Base-by-base conservation (phyloP, 352 stramenopile genomes). In the Paralagenidium karlingii region DNA sequence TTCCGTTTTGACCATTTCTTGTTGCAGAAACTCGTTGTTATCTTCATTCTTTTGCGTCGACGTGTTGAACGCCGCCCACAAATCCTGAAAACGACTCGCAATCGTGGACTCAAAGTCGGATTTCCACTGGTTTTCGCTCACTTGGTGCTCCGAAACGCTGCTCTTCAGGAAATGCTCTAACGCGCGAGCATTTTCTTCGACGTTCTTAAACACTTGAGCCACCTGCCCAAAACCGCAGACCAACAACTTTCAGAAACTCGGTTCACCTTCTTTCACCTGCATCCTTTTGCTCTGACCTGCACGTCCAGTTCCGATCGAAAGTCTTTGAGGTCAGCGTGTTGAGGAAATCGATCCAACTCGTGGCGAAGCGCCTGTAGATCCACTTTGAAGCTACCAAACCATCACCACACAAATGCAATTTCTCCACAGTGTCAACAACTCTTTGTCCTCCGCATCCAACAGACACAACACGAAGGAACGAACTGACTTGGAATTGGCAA, bases 91-190 rank as follows among this genome's bases (percentile, higher is more conserved):
- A 0, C 66, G 69, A 12, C 58, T 52, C 0, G 47, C 53, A 18
- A 83, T 65, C 3, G 46, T 57, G 3, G 45, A 44, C 15, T 80
- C 65, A 32, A 79, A 82, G 5, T 51, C 39, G 0, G 63, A 34
- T 37, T 82, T 83, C 66, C 66, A 83, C 24, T 67, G 45, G 41
- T 81, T 81, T 42, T 71, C 65, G 10, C 39, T 38, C 13, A 78
- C 45, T 27, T 70, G 51, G 3, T 50, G 46, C 30, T 55, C 57
- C 2, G 66, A 52, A 2, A 80, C 37, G 12, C 47, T 51, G 11
- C 55, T 10, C n/a, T 52, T 61, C 18, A 73, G 40, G n/a, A 45
- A 46, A 19, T 75, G 56, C 21, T 47, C 54, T 22, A 67, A 34
- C n/a, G 47, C 41, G 50, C 45, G 3, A 63, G 51, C 8, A 67